Percentiles rank a stretch among this genome's conserved stretches.
Evolutionary conservation across 768 basidiomycete genomes (phyloP).

Genomic region (Kwoniella heveanensis): DNA sequence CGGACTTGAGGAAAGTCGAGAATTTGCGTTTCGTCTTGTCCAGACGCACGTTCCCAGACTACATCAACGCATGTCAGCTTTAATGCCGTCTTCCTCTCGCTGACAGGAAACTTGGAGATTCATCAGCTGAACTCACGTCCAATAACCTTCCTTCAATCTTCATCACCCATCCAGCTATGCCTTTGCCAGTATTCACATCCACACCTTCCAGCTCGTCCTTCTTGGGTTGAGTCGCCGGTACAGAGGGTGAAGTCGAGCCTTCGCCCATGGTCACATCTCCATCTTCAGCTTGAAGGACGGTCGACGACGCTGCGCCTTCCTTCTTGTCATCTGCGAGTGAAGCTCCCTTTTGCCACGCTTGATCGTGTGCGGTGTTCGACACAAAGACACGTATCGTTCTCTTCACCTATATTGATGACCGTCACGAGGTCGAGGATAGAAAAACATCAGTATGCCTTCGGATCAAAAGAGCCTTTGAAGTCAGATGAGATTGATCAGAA

Average conservation of each 20-base stretch:
- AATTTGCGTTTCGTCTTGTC: constrained; percentile 66
- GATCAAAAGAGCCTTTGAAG: too few species aligned
- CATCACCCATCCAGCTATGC: constrained; percentile 84
- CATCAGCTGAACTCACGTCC: constrained; percentile 51
- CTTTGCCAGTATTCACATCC: constrained; percentile 80
- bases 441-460: too few species aligned
- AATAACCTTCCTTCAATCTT: constrained; percentile 84
- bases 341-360: constrained; percentile 71
- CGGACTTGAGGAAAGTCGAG: constrained; percentile 77
- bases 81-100: not conserved
- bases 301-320: constrained; percentile 27
- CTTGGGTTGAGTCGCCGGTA: not conserved
- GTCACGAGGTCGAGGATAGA: too few species aligned
- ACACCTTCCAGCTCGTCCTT: constrained; percentile 26
- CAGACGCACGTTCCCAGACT: constrained; percentile 52
- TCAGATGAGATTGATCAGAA: too few species aligned
- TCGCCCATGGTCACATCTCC: constrained; percentile 23
- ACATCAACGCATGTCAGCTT: not conserved
- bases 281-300: constrained; percentile 8
- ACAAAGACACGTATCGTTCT: constrained; percentile 82
- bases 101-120: not conserved
- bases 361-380: constrained; percentile 82
- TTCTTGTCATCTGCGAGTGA: constrained; percentile 32
- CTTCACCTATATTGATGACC: constrained; percentile 70
- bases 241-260: not conserved